Evolutionary conservation across 75 land plant species (phyloP), one percentile per base, ranked within the genome.

Genomic region (Adiantum capillusveneris): DNA sequence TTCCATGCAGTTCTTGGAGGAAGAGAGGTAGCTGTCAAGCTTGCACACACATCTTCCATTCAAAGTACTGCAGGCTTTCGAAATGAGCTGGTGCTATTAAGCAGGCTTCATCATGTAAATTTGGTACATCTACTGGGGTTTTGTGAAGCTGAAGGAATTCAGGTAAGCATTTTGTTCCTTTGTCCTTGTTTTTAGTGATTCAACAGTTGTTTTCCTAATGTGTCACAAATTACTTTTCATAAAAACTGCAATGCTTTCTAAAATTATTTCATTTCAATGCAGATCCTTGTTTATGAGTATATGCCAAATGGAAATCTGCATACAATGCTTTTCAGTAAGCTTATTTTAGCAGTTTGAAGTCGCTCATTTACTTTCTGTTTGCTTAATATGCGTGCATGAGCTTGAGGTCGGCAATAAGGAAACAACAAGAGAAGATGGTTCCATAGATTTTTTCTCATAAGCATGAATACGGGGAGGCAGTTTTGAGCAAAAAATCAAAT

Each of bases 21-120:
- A 1, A 88, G 72, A 22, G 75, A 77, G 56, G 71, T 88, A 19
- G 97, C 95, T 22, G 73, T 92, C 3, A 92, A 88, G 56, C 57
- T 89, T 14, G 87, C 88, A 0, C 78, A 81, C 60, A 71, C 80
- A 0, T 54, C 67, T 0, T 83, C 87, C 0, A 68, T 75, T 27
- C 97, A 92, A 65, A 94, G 90, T 9, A 65, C 73, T 3, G 64
- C 67, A 12, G 97, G 88, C 53, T 92, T 92, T 67, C 78, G 71
- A 45, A 92, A 88, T 6, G 97, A 92, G 69, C 77, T 92, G 25
- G 69, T 79, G 49, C 70, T 88, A 81, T 75, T 92, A 36, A 78
- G 96, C 39, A 82, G 84, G 69, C 82, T 92, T 48, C 76, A 88
- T 7, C 97, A 92, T 72, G 64, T 84, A 6, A 95, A 92, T 62